Conservation (phyloP, 2,329 filamentous ascomycete genomes). For the Gliomastix tumulicola region DNA sequence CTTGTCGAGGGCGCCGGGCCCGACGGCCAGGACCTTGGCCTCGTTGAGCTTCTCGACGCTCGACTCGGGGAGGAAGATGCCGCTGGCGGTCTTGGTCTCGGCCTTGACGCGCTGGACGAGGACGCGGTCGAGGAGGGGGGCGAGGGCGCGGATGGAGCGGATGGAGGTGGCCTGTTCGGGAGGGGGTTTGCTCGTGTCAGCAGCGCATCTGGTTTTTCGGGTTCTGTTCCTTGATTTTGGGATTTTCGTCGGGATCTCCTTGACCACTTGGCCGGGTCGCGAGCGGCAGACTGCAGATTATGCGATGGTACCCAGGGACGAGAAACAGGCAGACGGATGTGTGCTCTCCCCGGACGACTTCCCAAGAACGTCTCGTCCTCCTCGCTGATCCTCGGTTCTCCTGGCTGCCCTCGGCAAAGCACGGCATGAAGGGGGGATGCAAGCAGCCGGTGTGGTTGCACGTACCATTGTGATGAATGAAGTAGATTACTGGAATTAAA, state of each 20-base stretch:
- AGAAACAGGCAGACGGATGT: too few relatives aligned
- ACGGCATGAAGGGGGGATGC: not conserved
- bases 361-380: too few relatives aligned
- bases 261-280: too few relatives aligned
- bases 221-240: too few relatives aligned
- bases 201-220: too few relatives aligned
- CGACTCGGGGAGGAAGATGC: conserved; percentile 96
- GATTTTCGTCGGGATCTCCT: too few relatives aligned
- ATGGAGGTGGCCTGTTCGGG: conserved; percentile 67
- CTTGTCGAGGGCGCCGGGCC: conserved; percentile 80
- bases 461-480: conserved; percentile 9
- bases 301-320: too few relatives aligned
- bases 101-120: conserved; percentile 97
- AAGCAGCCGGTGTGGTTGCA: not conserved
- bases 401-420: not conserved
- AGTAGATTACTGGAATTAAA: conserved; percentile 1
- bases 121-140: conserved; percentile 94
- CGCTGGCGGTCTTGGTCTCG: conserved; percentile 90
- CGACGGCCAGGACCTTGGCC: conserved; percentile 91
- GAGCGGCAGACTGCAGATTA: too few relatives aligned
- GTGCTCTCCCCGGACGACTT: too few relatives aligned
- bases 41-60: conserved; percentile 98
- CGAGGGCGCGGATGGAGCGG: conserved; percentile 92
- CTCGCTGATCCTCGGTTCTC: too few relatives aligned
- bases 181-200: too few relatives aligned